Evolutionary conservation across 768 basidiomycete genomes (phyloP).

Genomic region (Omphalotus guepiniiformis): DNA sequence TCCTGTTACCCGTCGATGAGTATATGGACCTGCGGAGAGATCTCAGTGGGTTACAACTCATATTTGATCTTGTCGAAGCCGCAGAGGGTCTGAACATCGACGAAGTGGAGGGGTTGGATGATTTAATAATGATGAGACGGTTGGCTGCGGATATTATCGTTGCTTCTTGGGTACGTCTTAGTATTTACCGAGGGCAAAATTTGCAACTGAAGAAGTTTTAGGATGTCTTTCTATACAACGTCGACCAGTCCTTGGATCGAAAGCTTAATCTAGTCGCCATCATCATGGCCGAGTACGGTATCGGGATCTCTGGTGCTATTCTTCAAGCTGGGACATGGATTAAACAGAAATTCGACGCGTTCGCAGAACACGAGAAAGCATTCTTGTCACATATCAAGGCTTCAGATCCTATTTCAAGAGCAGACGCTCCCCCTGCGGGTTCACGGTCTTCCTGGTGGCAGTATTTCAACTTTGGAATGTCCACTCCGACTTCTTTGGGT

Average conservation of each 20-base stretch:
- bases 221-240: slow-evolving; percentile 59
- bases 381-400: neutral
- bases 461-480: neutral
- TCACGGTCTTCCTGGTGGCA: neutral
- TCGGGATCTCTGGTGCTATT: slow-evolving; percentile 47
- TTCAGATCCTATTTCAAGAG: neutral
- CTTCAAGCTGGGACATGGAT: neutral
- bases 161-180: slow-evolving; percentile 45
- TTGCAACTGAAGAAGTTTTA: slow-evolving; percentile 21
- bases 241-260: slow-evolving; percentile 32
- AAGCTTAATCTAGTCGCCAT: slow-evolving; percentile 45
- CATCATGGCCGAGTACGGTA: slow-evolving; percentile 37
- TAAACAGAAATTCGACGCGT: neutral
- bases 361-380: neutral
- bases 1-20: slow-evolving; percentile 39
- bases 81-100: slow-evolving; percentile 41
- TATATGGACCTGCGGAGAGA: slow-evolving; percentile 46
- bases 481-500: neutral
- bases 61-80: slow-evolving; percentile 50
- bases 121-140: slow-evolving; percentile 30
- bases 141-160: slow-evolving; percentile 47
- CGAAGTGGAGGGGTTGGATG: slow-evolving; percentile 19
- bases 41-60: slow-evolving; percentile 43
- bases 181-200: slow-evolving; percentile 1
- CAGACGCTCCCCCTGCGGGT: neutral